Evolutionary conservation across 306 rosid genomes (phyloP), one percentile per base, ranked within the genome.

Genomic region (Corylus avellana): DNA sequence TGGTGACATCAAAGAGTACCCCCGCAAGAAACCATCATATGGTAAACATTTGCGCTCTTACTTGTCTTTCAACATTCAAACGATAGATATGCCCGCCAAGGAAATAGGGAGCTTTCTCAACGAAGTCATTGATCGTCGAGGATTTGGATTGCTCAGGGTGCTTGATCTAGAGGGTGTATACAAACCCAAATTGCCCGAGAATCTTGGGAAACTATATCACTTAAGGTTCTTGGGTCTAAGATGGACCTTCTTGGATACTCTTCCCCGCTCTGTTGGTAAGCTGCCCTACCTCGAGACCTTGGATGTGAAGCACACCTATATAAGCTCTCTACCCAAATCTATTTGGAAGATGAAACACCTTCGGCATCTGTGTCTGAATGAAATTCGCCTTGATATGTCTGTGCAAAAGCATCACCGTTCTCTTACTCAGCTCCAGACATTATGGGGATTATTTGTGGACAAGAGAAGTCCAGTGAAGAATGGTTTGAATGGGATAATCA

Each of bases 281-380:
- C 20, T 63, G 5, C 70, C 70, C 42, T 32, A 29, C 46, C 70
- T 63, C 8, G 70, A 29, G 46, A 63, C 70, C 42, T 63, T 32
- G 5, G 70, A 63, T 32, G n/a, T 63, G 70, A 63, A 63, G 70
- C 70, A 63, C 70, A 63, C 70, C 0, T 29, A 63, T 63, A 32
- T 63, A 20, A 63, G 44, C 8, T 63, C 70, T 29, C 70, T 32
- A 32, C 70, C 70, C 0, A 63, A 16, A 29, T 32, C 70, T 63
- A 63, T 63, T 63, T 63, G 70, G 70, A 63, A 63, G 70, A 63
- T 63, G 70, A 63, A 63, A 63, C 70, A 32, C 70, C 11, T 63
- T 11, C 12, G 70, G 1, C 70, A 63, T 63, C 46, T 63, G 14
- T 63, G 70, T 27, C 44, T 63, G 2, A 29, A 29, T 29, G 44